Evolutionary conservation across 2,329 filamentous ascomycete genomes (phyloP).

Genomic region (Arthrocladium fulminans): DNA sequence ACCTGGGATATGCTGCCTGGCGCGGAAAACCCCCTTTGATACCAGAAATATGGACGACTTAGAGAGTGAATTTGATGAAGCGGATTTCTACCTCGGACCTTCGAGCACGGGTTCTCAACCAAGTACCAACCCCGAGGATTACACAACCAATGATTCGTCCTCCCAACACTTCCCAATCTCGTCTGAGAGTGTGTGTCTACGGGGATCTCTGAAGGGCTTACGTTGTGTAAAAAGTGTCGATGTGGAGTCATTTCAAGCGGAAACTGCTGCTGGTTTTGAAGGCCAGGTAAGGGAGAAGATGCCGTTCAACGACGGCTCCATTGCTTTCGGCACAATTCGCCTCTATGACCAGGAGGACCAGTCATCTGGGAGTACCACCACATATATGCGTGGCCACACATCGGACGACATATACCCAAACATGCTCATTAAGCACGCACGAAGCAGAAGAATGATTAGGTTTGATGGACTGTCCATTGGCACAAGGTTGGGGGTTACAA

Average conservation of each 20-base stretch:
- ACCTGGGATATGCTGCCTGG: not conserved
- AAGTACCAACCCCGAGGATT: not conserved
- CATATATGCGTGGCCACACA: constrained; percentile 14
- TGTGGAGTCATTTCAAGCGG: too few species aligned
- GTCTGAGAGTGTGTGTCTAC: too few species aligned
- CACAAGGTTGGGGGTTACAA: constrained; percentile 17
- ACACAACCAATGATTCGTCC: not conserved
- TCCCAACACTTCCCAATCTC: not conserved
- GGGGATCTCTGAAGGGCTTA: too few species aligned
- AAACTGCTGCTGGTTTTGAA: not conserved
- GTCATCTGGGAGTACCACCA: not conserved
- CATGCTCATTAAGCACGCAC: constrained; percentile 18
- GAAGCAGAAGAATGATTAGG: constrained; percentile 31
- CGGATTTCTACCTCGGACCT: constrained; percentile 1
- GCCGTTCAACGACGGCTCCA: constrained; percentile 13
- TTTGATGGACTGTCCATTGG: constrained; percentile 19
- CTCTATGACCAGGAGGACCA: constrained; percentile 8
- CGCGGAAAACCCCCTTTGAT: not conserved
- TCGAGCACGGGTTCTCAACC: not conserved
- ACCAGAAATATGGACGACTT: not conserved
- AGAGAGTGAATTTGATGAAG: not conserved
- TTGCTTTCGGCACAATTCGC: constrained; percentile 21
- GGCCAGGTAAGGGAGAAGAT: not conserved
- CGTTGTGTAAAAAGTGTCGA: too few species aligned
- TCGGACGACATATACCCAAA: constrained; percentile 13